Evolutionary conservation across 306 rosid species (phyloP).

Genomic region (Begonia masoniana): DNA sequence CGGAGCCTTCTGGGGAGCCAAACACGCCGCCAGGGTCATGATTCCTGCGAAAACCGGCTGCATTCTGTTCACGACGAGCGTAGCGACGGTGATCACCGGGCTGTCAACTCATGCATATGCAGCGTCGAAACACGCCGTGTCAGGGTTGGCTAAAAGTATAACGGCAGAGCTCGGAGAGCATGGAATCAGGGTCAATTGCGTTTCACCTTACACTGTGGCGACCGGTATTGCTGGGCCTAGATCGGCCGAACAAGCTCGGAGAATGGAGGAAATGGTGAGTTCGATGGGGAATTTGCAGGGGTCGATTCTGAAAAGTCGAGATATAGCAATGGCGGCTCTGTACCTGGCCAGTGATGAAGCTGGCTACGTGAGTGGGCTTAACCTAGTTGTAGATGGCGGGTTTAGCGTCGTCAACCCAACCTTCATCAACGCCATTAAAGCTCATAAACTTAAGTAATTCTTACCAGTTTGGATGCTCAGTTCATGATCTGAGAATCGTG

Average conservation of each 20-base stretch:
- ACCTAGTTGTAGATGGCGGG: constrained; percentile 18
- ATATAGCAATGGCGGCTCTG: constrained; percentile 11
- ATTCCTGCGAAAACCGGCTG: constrained; percentile 13
- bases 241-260: neutral
- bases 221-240: neutral
- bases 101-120: too few relatives aligned
- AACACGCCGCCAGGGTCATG: constrained; percentile 27
- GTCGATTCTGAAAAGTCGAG: constrained; percentile 2
- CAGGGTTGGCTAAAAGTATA: constrained; percentile 13
- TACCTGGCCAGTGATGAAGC: constrained; percentile 16
- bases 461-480: neutral
- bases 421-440: neutral
- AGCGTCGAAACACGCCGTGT: too few relatives aligned
- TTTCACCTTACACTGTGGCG: constrained; percentile 12
- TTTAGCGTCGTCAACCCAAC: constrained; percentile 15
- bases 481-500: too few relatives aligned
- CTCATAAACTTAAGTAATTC: neutral
- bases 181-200: constrained; percentile 22
- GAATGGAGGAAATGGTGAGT: neutral
- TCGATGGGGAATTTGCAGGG: constrained; percentile 9
- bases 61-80: constrained; percentile 21
- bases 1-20: constrained; percentile 20
- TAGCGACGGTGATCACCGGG: constrained; percentile 1
- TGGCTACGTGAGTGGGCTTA: constrained; percentile 14
- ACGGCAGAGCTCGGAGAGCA: constrained; percentile 15